Evolutionary conservation across 2,329 filamentous ascomycete genomes (phyloP).

Genomic region (Trichophyton simii): DNA sequence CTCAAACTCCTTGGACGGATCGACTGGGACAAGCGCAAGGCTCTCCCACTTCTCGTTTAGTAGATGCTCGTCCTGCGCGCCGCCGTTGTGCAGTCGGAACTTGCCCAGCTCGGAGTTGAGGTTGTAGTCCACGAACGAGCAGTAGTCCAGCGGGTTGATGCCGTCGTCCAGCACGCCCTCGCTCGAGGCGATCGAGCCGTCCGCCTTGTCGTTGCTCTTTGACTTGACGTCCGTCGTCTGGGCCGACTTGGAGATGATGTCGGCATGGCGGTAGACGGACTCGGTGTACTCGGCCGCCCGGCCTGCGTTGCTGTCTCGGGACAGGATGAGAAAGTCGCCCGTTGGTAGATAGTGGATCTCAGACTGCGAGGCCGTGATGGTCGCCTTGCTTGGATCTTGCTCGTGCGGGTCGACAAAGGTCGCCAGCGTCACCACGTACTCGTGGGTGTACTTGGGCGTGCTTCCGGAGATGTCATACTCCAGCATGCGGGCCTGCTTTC

Average conservation of each 20-base stretch:
- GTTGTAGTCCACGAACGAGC: slow-evolving; percentile 57
- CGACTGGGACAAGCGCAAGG: slow-evolving; percentile 48
- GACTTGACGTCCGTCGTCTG: slow-evolving; percentile 49
- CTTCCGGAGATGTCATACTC: slow-evolving; percentile 47
- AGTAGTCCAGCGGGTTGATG: slow-evolving; percentile 50
- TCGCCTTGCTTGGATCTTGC: slow-evolving; percentile 38
- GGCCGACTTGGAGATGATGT: slow-evolving; percentile 52
- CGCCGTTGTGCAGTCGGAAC: slow-evolving; percentile 59
- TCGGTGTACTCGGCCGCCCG: slow-evolving; percentile 38
- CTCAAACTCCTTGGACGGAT: slow-evolving; percentile 14
- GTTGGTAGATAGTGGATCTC: slow-evolving; percentile 54
- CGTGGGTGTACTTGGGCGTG: slow-evolving; percentile 40
- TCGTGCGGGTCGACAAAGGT: slow-evolving; percentile 41
- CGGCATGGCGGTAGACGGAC: slow-evolving; percentile 55
- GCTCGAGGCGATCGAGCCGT: slow-evolving; percentile 35
- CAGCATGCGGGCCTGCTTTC: slow-evolving; percentile 49
- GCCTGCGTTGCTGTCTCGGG: slow-evolving; percentile 51
- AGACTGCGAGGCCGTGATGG: slow-evolving; percentile 51
- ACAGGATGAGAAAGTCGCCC: slow-evolving; percentile 46
- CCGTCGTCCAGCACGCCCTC: slow-evolving; percentile 42
- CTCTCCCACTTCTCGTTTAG: slow-evolving; percentile 72
- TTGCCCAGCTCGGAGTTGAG: slow-evolving; percentile 50
- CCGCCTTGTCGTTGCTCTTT: slow-evolving; percentile 24
- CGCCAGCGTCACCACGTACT: slow-evolving; percentile 56
- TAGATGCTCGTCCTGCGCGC: slow-evolving; percentile 43